phyloP scores from a whole-genome alignment of 106 monocot genomes.

The Dendrobium huoshanense region DNA sequence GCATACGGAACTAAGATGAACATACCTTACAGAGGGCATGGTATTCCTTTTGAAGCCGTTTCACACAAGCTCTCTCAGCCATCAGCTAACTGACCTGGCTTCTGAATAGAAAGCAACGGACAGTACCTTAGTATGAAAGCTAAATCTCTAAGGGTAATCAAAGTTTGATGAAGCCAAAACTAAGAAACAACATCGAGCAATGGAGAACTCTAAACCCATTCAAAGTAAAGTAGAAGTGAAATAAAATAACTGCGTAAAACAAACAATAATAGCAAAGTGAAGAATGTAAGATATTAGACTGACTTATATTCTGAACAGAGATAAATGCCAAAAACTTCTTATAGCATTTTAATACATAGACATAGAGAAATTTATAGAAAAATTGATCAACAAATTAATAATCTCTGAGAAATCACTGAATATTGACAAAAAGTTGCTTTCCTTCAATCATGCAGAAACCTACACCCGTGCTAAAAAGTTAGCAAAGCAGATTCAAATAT shows the following conservation, averaged over 20 bases:
- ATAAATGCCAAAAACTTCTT: neutral
- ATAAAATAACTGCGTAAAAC: neutral
- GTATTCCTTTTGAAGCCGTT: slow-evolving; percentile 29
- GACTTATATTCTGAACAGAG: neutral
- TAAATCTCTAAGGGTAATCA: neutral
- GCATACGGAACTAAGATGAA: neutral
- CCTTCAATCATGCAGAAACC: neutral
- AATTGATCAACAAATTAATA: neutral
- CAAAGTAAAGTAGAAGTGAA: neutral
- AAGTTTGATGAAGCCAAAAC: neutral
- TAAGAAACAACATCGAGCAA: neutral
- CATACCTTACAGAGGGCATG: slow-evolving; percentile 23
- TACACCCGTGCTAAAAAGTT: neutral
- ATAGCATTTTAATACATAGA: neutral
- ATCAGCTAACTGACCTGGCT: slow-evolving; percentile 6
- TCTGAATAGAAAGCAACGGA: neutral
- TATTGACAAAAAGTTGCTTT: neutral
- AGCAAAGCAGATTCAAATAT: neutral
- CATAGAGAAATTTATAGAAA: neutral
- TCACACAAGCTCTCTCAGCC: slow-evolving; percentile 23
- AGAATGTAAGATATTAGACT: neutral
- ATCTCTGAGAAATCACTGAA: neutral
- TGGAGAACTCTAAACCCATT: neutral
- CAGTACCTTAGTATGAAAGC: neutral
- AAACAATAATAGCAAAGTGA: neutral